phyloP scores from a whole-genome alignment of 345 rosid genomes.

The Eucalyptus pauciflora region DNA sequence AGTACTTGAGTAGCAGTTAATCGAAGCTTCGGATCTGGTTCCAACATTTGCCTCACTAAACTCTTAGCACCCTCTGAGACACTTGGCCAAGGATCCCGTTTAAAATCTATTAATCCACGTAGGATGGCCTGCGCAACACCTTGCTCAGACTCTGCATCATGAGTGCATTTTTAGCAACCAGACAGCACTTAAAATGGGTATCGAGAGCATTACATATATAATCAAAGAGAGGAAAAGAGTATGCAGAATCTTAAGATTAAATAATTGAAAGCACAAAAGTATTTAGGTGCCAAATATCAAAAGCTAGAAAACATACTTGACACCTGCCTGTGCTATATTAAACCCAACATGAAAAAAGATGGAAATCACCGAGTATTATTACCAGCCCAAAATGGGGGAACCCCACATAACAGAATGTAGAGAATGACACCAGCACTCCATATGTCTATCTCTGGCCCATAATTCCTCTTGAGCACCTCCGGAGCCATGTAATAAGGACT shows the following conservation, averaged over 20 bases:
- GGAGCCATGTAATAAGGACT: conserved; percentile 99
- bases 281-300: neutral
- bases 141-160: conserved; percentile 87
- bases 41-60: conserved; percentile 91
- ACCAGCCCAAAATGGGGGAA: conserved; percentile 99
- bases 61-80: conserved; percentile 87
- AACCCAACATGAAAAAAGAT: neutral
- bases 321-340: neutral
- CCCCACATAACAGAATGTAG: conserved; percentile 88
- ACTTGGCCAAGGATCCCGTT: conserved; percentile 99
- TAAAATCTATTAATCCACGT: conserved; percentile 93
- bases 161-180: neutral
- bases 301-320: neutral
- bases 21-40: conserved; percentile 94
- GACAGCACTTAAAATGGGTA: neutral
- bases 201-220: neutral
- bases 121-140: conserved; percentile 99
- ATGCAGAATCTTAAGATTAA: neutral
- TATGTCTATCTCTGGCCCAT: conserved; percentile 98
- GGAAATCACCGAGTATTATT: neutral
- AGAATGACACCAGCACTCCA: conserved; percentile 99
- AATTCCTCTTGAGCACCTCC: conserved; percentile 91
- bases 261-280: neutral
- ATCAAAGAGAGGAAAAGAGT: neutral
- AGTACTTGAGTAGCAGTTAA: conserved; percentile 94